Base-by-base conservation (phyloP, 805 yeast genomes). In the Metschnikowia gelsemii region DNA sequence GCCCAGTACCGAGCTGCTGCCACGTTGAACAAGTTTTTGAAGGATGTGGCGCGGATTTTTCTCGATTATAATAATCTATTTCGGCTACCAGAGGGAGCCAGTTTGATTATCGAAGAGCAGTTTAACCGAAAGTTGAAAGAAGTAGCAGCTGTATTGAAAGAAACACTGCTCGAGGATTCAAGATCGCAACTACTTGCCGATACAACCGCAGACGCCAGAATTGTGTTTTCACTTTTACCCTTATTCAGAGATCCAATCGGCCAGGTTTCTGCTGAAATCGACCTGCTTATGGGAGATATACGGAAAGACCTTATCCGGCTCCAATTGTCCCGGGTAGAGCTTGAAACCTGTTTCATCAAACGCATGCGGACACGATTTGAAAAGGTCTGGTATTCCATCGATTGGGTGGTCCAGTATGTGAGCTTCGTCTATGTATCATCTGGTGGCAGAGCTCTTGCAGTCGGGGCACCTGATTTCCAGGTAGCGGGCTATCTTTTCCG, bases 391-490 rank as follows among this genome's bases (percentile, higher is more conserved):
- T 40, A 40, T 18, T 35, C 44, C 1, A 40, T 40, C 5, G 44
- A 40, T 25, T 40, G 44, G 44, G 44, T 40, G 8, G 32, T 27
- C 18, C 44, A 40, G 25, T 40, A 40, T 26, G 39, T 25, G 30
- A 40, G 35, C 19, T 40, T 35, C 28, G 31, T 40, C 12, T 31
- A 30, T 27, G 40, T 35, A 12, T 19, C 30, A 21, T 12, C 17
- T 11, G 37, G 33, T 12, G 29, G 37, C 9, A 26, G 13, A 5
- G 14, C 20, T 4, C 23, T 8, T 2, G 19, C 22, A 9, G 11
- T 25, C 4, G 28, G 25, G n/a, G 23, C 20, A 2, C 32, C 40
- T 5, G 40, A 40, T 23, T 40, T 22, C 7, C 25, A 32, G 1
- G 44, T 25, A 8, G 44, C 44, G 9, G 32, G 36, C 11, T 40